Conservation (phyloP, 2,329 filamentous ascomycete species). For the Xylariaceae sp. region DNA sequence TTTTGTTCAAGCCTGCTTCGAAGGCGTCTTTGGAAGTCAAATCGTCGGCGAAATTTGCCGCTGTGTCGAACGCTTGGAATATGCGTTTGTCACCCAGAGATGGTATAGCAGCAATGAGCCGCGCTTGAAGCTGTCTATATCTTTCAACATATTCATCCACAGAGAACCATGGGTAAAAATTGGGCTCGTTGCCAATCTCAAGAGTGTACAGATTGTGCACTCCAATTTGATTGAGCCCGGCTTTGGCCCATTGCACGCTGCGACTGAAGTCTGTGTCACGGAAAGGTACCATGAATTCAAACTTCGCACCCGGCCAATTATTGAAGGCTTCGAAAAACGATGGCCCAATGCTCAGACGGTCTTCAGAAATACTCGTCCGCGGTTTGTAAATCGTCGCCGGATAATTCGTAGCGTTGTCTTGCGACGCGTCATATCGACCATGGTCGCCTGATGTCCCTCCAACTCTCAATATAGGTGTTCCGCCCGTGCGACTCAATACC, state of each 20-base stretch:
- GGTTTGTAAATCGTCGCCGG: constrained; percentile 8
- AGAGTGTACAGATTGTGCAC: constrained; percentile 10
- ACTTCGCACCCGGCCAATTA: constrained; percentile 14
- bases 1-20: constrained; percentile 7
- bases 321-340: constrained; percentile 16
- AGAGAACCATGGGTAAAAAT: constrained; percentile 13
- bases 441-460: constrained; percentile 13
- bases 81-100: constrained; percentile 7
- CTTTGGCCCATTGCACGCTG: constrained; percentile 10
- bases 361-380: constrained; percentile 6
- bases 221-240: constrained; percentile 6
- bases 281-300: constrained; percentile 14
- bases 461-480: constrained; percentile 15
- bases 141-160: constrained; percentile 12
- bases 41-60: constrained; percentile 2
- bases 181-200: constrained; percentile 15
- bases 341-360: constrained; percentile 7
- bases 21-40: constrained; percentile 10
- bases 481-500: constrained; percentile 11
- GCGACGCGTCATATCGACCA: constrained; percentile 10
- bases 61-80: constrained; percentile 16
- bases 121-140: constrained; percentile 7
- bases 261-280: constrained; percentile 8
- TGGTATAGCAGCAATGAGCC: constrained; percentile 9
- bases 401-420: constrained; percentile 14